phyloP scores from a whole-genome alignment of 345 rosid genomes.

The Lepidium didymum region DNA sequence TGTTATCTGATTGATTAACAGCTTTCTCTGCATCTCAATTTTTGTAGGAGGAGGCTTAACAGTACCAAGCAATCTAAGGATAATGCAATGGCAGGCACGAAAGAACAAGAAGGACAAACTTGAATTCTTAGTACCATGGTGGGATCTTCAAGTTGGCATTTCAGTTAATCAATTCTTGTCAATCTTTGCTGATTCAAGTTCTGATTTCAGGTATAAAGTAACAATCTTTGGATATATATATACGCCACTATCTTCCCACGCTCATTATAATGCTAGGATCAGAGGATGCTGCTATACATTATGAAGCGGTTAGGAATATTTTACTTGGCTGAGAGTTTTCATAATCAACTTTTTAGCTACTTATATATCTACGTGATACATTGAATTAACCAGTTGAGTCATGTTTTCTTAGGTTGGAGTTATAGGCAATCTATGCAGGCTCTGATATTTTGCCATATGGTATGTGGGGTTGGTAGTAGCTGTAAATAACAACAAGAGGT shows the following conservation, averaged over 20 bases:
- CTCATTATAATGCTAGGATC: conserved; percentile 87
- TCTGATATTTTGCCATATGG: too few species aligned
- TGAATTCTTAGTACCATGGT: conserved; percentile 94
- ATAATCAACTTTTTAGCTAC: too few species aligned
- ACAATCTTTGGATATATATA: background rate
- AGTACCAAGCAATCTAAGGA: conserved; percentile 80
- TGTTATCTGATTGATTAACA: background rate
- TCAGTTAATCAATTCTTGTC: conserved; percentile 92
- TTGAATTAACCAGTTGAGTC: too few species aligned
- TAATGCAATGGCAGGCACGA: conserved; percentile 88
- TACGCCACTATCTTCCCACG: conserved; percentile 78
- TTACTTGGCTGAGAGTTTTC: too few species aligned
- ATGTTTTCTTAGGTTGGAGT: too few species aligned
- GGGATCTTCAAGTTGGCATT: conserved; percentile 89
- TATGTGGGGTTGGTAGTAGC: too few species aligned
- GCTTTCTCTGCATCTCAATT: too few species aligned
- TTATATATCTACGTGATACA: too few species aligned
- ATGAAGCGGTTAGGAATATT: conserved; percentile 90
- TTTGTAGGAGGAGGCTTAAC: conserved; percentile 96
- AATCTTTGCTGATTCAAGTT: conserved; percentile 67
- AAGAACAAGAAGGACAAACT: conserved; percentile 73
- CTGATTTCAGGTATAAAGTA: conserved; percentile 71
- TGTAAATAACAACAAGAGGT: too few species aligned
- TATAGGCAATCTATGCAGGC: too few species aligned
- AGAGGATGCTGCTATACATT: conserved; percentile 91